Evolutionary conservation across 192 early-diverging fungal genomes (phyloP).

Genomic region (Lunasporangiospora selenospora): DNA sequence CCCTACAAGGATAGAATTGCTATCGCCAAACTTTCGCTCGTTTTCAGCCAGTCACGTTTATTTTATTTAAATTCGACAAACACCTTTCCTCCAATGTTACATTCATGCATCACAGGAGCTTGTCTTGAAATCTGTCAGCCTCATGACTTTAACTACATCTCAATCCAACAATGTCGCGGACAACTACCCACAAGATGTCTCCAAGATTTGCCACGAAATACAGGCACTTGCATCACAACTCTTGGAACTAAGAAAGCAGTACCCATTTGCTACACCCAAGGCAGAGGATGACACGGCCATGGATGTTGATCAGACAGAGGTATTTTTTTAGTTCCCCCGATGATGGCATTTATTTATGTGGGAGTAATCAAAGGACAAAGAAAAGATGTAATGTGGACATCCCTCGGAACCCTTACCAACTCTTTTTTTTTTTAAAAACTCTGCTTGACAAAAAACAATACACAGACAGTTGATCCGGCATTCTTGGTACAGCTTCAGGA

Average conservation of each 20-base stretch:
- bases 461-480: background rate
- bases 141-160: background rate
- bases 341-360: background rate
- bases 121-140: too few relatives aligned
- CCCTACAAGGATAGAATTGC: too few relatives aligned
- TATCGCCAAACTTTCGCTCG: too few relatives aligned
- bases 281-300: slow-evolving; percentile 15
- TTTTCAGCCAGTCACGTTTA: too few relatives aligned
- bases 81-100: too few relatives aligned
- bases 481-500: slow-evolving; percentile 1
- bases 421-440: slow-evolving; percentile 14
- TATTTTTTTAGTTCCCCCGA: background rate
- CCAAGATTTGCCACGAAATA: slow-evolving; percentile 17
- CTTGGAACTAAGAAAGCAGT: slow-evolving; percentile 7
- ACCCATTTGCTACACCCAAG: background rate
- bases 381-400: background rate
- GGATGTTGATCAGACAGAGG: slow-evolving; percentile 23
- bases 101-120: too few relatives aligned
- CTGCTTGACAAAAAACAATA: background rate
- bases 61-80: too few relatives aligned
- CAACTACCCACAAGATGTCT: slow-evolving; percentile 11
- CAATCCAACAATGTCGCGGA: background rate
- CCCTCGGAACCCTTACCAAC: background rate
- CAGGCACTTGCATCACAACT: slow-evolving; percentile 22
- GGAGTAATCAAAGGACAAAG: background rate